Evolutionary conservation across 306 rosid species (phyloP).

Genomic region (Coriaria nepalensis): DNA sequence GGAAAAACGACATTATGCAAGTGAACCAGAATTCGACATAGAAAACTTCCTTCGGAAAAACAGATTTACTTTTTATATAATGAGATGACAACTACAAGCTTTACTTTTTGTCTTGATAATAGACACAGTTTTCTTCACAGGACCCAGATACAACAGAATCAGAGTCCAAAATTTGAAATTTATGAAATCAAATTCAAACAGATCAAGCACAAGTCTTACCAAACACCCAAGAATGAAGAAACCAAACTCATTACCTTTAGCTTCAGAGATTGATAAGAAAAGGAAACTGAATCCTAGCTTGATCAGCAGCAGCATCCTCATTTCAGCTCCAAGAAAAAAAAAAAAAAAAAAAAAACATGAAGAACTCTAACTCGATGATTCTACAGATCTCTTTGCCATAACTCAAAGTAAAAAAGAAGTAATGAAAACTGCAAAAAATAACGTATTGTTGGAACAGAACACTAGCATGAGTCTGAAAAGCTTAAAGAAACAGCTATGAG

Average conservation of each 20-base stretch:
- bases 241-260: constrained; percentile 53
- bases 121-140: neutral
- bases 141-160: neutral
- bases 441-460: neutral
- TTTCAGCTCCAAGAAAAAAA: constrained; percentile 18
- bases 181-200: no score
- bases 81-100: neutral
- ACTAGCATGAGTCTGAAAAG: constrained; percentile 13
- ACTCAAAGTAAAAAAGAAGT: constrained; percentile 19
- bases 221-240: constrained; percentile 1
- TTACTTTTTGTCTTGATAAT: neutral
- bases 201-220: constrained; percentile 10
- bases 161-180: neutral
- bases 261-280: constrained; percentile 31
- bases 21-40: neutral
- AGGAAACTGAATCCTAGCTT: constrained; percentile 31
- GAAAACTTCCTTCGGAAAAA: no score
- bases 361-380: constrained; percentile 21
- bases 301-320: constrained; percentile 33
- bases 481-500: constrained; percentile 20
- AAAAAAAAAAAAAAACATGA: no score
- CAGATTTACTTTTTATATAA: no score
- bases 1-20: neutral
- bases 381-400: constrained; percentile 25
- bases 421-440: constrained; percentile 17